Evolutionary conservation across 257 asterid genomes (phyloP).

Genomic region (Verbascum thapsus): DNA sequence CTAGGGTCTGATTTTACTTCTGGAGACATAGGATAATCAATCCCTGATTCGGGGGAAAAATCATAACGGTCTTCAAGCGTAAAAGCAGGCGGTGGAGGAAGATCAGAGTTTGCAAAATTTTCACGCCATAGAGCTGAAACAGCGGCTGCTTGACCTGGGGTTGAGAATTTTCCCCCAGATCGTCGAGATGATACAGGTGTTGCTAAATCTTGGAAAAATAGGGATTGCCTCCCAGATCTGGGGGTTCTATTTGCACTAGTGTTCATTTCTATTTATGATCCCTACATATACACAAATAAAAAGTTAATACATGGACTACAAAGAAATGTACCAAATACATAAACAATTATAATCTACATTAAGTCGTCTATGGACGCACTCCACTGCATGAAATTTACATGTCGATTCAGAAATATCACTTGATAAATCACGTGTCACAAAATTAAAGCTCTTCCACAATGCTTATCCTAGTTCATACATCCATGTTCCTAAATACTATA

Average conservation of each 20-base stretch:
- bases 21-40: slow-evolving; percentile 73
- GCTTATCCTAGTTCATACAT: too few species aligned
- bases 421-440: background rate
- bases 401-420: background rate
- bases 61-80: slow-evolving; percentile 88
- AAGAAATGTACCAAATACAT: background rate
- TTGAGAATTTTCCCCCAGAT: slow-evolving; percentile 65
- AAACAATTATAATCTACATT: background rate
- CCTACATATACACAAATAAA: slow-evolving; percentile 29
- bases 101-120: slow-evolving; percentile 84
- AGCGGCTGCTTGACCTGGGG: slow-evolving; percentile 94
- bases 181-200: slow-evolving; percentile 78
- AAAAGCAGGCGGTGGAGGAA: slow-evolving; percentile 90
- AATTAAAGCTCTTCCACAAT: slow-evolving; percentile 1
- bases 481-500: too few species aligned
- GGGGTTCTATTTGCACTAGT: slow-evolving; percentile 64
- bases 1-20: slow-evolving; percentile 74
- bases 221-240: slow-evolving; percentile 78
- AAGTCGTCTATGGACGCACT: background rate
- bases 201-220: slow-evolving; percentile 85
- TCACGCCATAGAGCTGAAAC: slow-evolving; percentile 97
- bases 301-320: background rate
- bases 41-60: slow-evolving; percentile 77
- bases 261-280: slow-evolving; percentile 50
- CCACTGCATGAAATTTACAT: slow-evolving; percentile 2